Conservation (phyloP, 805 yeast species). For the Pichia occidentalis region DNA sequence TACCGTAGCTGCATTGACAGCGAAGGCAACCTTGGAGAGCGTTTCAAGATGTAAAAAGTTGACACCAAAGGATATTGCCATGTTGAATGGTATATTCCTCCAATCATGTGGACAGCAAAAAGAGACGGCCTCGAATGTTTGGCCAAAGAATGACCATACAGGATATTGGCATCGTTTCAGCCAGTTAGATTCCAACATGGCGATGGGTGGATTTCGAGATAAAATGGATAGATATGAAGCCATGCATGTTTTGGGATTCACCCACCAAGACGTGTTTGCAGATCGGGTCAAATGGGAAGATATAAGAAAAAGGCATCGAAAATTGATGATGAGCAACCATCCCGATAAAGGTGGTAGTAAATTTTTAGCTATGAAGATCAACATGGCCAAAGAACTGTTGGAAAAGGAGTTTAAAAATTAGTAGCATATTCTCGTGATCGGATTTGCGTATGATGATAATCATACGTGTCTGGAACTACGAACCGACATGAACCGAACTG, state of each 20-base stretch:
- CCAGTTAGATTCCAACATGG: conserved; percentile 29
- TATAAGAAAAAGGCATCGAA: conserved; percentile 66
- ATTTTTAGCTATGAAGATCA: conserved; percentile 74
- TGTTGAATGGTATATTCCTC: conserved; percentile 31
- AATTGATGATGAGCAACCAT: conserved; percentile 74
- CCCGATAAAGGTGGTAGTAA: conserved; percentile 89
- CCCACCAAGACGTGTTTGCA: conserved; percentile 24
- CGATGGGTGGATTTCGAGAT: conserved; percentile 56
- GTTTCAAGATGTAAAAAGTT: conserved; percentile 26
- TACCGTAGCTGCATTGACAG: conserved; percentile 44
- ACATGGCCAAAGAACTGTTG: conserved; percentile 76
- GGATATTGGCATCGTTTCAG: conserved; percentile 7
- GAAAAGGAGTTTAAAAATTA: conserved; percentile 37
- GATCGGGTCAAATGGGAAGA: conserved; percentile 39
- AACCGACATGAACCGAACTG: too few relatives aligned
- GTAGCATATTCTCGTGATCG: neutral
- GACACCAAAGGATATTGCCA: conserved; percentile 34
- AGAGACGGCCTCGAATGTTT: neutral
- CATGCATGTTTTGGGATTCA: conserved; percentile 53
- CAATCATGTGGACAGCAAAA: too few relatives aligned
- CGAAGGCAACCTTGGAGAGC: conserved; percentile 34
- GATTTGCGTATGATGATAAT: neutral
- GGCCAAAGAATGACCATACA: conserved; percentile 5
- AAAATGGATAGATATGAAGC: conserved; percentile 71
- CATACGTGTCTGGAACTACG: neutral